Base-by-base conservation (phyloP, 768 basidiomycete species). In the Phlebiopsis gigantea region DNA sequence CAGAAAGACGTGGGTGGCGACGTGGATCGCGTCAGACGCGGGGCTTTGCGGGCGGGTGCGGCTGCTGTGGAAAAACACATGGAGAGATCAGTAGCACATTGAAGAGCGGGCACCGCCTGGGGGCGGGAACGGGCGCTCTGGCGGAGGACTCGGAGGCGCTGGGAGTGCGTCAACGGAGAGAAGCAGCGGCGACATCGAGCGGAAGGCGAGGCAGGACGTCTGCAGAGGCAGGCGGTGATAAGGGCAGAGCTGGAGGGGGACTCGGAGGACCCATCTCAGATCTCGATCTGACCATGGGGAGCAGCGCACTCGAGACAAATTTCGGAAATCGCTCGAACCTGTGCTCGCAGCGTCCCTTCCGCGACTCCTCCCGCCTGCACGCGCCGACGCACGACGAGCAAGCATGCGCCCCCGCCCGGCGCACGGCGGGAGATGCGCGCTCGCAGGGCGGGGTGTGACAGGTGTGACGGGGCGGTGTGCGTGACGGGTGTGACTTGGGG, bases 261-360 rank as follows among this genome's bases (percentile, higher is more conserved):
- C 14, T 17, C 31, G 25, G 31, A 51, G 31, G 31, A 41, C 28
- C 12, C 50, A 51, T 51, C 50, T 51, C 31, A 19, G 50, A 51
- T 51, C 50, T 51, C 34, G 50, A 51, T 51, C 50, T 51, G 50
- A 51, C 50, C 50, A 51, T 51, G 31, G 50, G 50, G 50, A 41
- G 50, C 50, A 51, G 25, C 50, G 31, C 50, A 51, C 31, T 51
- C 50, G 34, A 51, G 50, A 51, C 50, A 51, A 51, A 51, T 51
- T 51, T 51, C 21, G 30, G 50, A 24, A 39, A 14, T 30, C 29
- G 30, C 31, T 41, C 50, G 50, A 51, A 15, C 50, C 22, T 51
- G 50, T 48, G 47, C 47, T 29, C 29, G 45, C 22, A 46, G 17
- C 9, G 45, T 46, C 47, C 28, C n/a, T 48, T n/a, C 50, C 29